Evolutionary conservation across 495 filamentous ascomycete species (phyloP).

Genomic region (Talaromyces ruber): DNA sequence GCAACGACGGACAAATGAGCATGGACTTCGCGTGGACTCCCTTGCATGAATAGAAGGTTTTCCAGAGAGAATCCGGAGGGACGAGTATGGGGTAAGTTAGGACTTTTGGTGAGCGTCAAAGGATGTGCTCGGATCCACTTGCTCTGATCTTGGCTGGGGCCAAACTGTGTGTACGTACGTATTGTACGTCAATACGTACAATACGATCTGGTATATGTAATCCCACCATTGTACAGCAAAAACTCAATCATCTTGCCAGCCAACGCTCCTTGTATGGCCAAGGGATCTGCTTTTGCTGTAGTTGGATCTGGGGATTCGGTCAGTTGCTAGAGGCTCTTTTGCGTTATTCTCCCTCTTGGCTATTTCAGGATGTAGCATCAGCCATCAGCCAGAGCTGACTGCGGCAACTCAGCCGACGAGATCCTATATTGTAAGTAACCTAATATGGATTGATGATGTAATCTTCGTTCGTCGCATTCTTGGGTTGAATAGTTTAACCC

Average conservation of each 20-base stretch:
- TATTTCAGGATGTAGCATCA: neutral
- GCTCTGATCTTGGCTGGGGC: neutral
- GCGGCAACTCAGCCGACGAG: neutral
- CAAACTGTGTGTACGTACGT: neutral
- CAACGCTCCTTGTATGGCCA: neutral
- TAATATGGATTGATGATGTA: neutral
- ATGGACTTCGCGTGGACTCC: conserved; percentile 1
- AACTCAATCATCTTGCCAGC: neutral
- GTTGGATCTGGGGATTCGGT: neutral
- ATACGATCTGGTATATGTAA: neutral
- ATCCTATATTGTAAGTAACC: neutral
- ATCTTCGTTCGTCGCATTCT: neutral
- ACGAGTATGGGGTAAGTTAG: conserved; percentile 4
- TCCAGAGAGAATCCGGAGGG: neutral
- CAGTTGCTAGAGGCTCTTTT: neutral
- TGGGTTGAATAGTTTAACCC: neutral
- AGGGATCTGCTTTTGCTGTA: neutral
- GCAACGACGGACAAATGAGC: neutral
- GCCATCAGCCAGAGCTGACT: neutral
- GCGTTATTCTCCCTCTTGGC: neutral
- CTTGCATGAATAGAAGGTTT: conserved; percentile 3
- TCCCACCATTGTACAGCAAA: neutral
- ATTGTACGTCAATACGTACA: neutral
- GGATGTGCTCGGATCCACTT: neutral
- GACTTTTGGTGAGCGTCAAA: neutral